A percentile compares a stretch with the other conserved stretches of the same genome.
Evolutionary conservation across 1,139 yeast species (phyloP).

Genomic region (Pichia sp.): DNA sequence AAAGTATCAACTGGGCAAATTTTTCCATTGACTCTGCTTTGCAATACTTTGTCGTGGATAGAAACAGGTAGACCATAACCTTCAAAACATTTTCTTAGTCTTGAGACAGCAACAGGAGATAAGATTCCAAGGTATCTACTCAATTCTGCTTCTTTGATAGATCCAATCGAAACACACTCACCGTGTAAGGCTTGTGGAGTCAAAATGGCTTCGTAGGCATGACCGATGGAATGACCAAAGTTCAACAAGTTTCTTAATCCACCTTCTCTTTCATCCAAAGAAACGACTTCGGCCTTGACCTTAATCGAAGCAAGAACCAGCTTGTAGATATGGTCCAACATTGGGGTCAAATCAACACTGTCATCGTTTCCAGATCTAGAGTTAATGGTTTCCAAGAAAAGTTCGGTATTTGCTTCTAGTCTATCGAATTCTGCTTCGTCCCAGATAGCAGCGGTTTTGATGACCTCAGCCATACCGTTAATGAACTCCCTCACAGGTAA

Average conservation of each 20-base stretch:
- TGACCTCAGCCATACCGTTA: slow-evolving; percentile 98
- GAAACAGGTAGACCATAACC: slow-evolving; percentile 84
- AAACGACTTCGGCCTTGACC: slow-evolving; percentile 91
- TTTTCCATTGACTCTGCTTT: slow-evolving; percentile 59
- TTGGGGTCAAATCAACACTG: slow-evolving; percentile 49
- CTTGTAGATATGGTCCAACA: slow-evolving; percentile 65
- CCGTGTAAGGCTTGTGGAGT: slow-evolving; percentile 97
- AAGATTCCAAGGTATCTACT: slow-evolving; percentile 83
- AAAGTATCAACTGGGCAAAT: slow-evolving; percentile 65
- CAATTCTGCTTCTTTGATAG: slow-evolving; percentile 90
- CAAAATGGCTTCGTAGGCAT: slow-evolving; percentile 92
- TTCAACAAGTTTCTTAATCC: slow-evolving; percentile 87
- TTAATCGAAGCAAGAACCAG: slow-evolving; percentile 80
- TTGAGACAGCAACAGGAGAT: slow-evolving; percentile 89
- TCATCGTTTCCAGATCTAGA: slow-evolving; percentile 30
- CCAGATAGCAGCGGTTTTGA: slow-evolving; percentile 98
- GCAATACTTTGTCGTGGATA: slow-evolving; percentile 64
- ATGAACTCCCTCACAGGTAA: slow-evolving; percentile 90
- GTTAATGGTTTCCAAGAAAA: slow-evolving; percentile 55
- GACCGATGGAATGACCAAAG: slow-evolving; percentile 97
- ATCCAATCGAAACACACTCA: slow-evolving; percentile 94
- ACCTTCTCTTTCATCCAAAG: slow-evolving; percentile 92
- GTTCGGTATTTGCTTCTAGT: slow-evolving; percentile 66
- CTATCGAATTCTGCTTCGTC: slow-evolving; percentile 80
- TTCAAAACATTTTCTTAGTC: slow-evolving; percentile 72